phyloP scores from a whole-genome alignment of 768 basidiomycete genomes.

The Lyophyllum semitale region DNA sequence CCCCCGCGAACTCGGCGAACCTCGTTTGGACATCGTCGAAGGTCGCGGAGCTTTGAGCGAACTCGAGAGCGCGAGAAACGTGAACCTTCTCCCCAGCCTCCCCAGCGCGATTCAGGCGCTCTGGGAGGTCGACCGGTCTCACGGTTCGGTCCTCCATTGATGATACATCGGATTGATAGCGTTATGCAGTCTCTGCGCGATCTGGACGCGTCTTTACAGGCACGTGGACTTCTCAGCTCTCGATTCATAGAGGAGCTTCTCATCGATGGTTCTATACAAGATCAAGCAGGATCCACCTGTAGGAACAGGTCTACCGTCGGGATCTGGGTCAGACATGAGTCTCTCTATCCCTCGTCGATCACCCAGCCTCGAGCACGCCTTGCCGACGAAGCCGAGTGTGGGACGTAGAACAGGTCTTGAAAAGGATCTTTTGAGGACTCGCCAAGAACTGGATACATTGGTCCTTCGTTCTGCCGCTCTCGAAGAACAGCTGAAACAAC shows the following conservation, averaged over 20 bases:
- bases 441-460: neutral
- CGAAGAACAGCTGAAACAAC: neutral
- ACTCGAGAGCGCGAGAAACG: neutral
- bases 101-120: neutral
- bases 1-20: too few species aligned
- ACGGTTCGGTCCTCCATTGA: neutral
- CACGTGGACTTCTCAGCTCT: neutral
- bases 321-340: neutral
- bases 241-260: neutral
- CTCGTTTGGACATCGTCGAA: neutral
- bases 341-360: neutral
- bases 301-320: too few species aligned
- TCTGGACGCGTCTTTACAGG: neutral
- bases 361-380: neutral
- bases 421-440: neutral
- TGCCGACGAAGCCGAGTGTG: neutral
- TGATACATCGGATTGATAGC: neutral
- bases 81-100: neutral
- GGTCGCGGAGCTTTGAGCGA: neutral
- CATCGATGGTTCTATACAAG: neutral
- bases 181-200: slow-evolving; percentile 3
- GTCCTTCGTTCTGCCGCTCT: neutral
- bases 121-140: neutral
- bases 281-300: neutral
- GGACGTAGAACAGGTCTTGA: neutral